These are phyloP conservation scores for Ogataea dorogensis DNA, from an alignment of 805 yeast species.

Conservation along the genomic window DNA sequence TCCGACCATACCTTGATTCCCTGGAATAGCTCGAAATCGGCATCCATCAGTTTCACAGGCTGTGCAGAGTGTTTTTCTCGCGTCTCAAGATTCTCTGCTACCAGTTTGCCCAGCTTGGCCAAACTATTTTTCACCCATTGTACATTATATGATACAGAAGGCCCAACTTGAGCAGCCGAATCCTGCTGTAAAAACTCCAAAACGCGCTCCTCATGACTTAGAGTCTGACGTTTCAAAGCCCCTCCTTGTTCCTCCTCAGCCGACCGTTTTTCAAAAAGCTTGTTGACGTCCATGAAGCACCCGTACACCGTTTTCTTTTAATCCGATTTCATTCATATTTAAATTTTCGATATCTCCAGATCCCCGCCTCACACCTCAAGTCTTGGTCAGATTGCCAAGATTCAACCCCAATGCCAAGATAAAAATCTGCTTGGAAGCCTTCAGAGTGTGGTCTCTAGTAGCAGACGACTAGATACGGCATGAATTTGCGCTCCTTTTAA, in stretches of 20 bases:
- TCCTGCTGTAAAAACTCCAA: slow-evolving; percentile 13
- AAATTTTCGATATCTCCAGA: neutral
- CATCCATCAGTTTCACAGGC: slow-evolving; percentile 19
- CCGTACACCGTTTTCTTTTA: slow-evolving; percentile 8
- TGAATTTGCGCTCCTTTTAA: too few relatives aligned
- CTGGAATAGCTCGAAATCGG: slow-evolving; percentile 21
- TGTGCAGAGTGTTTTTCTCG: slow-evolving; percentile 12
- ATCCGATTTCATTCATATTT: too few relatives aligned
- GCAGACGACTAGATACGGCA: too few relatives aligned
- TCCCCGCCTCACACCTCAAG: slow-evolving; percentile 1
- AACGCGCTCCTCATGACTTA: slow-evolving; percentile 4
- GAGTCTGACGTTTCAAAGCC: slow-evolving; percentile 1
- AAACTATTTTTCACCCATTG: slow-evolving; percentile 16
- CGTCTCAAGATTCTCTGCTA: slow-evolving; percentile 11
- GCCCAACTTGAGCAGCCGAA: neutral
- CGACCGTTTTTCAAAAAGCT: slow-evolving; percentile 5
- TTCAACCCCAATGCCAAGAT: too few relatives aligned
- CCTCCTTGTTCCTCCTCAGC: slow-evolving; percentile 1
- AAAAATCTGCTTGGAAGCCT: too few relatives aligned
- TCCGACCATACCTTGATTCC: slow-evolving; percentile 21
- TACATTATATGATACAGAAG: slow-evolving; percentile 8
- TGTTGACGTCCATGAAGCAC: slow-evolving; percentile 11
- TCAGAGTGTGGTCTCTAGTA: too few relatives aligned
- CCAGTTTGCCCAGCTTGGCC: slow-evolving; percentile 8
- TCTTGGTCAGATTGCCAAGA: too few relatives aligned